Evolutionary conservation across 306 rosid genomes (phyloP).

Genomic region (Begonia loranthoides): DNA sequence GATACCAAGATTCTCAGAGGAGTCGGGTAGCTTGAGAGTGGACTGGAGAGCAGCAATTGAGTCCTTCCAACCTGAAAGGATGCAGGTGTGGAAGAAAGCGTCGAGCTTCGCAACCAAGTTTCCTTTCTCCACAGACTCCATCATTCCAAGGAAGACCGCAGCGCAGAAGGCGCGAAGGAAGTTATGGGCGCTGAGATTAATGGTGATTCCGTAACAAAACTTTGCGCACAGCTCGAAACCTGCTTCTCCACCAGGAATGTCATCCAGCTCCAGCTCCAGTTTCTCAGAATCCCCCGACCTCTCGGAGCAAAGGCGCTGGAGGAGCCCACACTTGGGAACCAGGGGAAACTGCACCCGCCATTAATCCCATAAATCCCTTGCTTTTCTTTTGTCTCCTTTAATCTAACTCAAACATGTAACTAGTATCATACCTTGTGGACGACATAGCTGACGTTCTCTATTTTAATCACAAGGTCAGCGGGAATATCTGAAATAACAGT

Average conservation of each 20-base stretch:
- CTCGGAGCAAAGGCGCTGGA: constrained; percentile 62
- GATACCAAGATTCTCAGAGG: constrained; percentile 84
- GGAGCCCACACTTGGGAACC: constrained; percentile 60
- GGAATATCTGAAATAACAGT: constrained; percentile 54
- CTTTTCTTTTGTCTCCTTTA: no score
- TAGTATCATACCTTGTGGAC: constrained; percentile 62
- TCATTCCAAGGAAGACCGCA: constrained; percentile 79
- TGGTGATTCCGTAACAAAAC: constrained; percentile 80
- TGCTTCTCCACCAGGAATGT: constrained; percentile 74
- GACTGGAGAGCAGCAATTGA: constrained; percentile 51
- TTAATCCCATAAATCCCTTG: no score
- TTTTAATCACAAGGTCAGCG: constrained; percentile 47
- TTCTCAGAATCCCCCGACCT: constrained; percentile 25
- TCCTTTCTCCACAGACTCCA: constrained; percentile 56
- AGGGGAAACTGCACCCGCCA: constrained; percentile 55
- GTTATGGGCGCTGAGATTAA: constrained; percentile 78
- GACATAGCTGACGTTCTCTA: constrained; percentile 46
- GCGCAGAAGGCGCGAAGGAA: constrained; percentile 62
- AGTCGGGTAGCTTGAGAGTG: constrained; percentile 54
- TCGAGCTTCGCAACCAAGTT: constrained; percentile 70
- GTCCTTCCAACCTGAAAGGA: constrained; percentile 94
- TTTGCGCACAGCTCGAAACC: constrained; percentile 85
- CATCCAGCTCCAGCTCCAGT: constrained; percentile 54
- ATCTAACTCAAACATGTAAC: no score
- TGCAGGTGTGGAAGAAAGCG: constrained; percentile 72